These are phyloP conservation scores for Aspergillus persii DNA, from an alignment of 2,329 filamentous ascomycete species.

Conservation along the genomic window DNA sequence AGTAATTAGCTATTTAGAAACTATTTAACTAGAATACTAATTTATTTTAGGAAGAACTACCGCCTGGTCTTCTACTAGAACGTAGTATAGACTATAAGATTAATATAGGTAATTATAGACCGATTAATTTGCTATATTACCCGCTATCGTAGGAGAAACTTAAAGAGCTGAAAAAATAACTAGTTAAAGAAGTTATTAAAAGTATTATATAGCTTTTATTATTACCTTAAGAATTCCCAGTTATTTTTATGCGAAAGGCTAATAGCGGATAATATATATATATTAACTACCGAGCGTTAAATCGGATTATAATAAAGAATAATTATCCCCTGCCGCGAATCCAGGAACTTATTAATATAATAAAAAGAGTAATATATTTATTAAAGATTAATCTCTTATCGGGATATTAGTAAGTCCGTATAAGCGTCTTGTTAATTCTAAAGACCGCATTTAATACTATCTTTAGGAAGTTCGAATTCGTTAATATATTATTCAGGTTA, in stretches of 20 bases:
- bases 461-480: background rate
- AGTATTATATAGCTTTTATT: background rate
- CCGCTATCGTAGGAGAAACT: background rate
- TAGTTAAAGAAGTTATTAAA: background rate
- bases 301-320: background rate
- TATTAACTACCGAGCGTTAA: background rate
- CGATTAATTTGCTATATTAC: too few relatives aligned
- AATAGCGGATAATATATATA: background rate
- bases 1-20: too few relatives aligned
- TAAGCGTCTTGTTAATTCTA: background rate
- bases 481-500: background rate
- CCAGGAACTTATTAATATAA: background rate
- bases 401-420: background rate
- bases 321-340: background rate
- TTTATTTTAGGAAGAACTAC: too few relatives aligned
- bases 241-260: background rate
- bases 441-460: background rate
- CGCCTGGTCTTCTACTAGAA: too few relatives aligned
- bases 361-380: background rate
- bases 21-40: too few relatives aligned
- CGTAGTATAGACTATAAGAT: too few relatives aligned
- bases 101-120: too few relatives aligned
- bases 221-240: background rate
- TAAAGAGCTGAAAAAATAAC: background rate
- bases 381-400: background rate